Base-by-base conservation (phyloP, 2,329 filamentous ascomycete species). In the Aspergillus brasiliensis region DNA sequence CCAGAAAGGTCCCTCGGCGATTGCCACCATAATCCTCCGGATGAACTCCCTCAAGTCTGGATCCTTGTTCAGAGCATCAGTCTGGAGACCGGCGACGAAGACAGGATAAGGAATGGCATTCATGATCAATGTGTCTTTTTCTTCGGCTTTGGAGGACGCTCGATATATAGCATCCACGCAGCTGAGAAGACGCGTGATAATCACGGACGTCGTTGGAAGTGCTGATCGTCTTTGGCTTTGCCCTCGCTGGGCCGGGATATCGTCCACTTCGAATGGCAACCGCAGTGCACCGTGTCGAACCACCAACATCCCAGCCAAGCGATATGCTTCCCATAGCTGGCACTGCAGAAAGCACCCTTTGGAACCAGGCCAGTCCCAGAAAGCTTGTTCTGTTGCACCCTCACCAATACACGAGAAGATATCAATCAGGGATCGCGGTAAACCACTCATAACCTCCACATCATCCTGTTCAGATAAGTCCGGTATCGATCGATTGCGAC, bases 281-380 rank as follows among this genome's bases (percentile, higher is more conserved):
- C 38, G 38, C 11, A 46, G 56, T 53, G 42, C 57, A n/a, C 57
- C 58, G 58, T 47, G 46, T 11, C 71, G 63, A 7, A 72, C 23
- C 5, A 59, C 56, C 19, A 74, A 23, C 5, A 74, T 69, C 0
- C 69, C 71, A 3, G 71, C 68, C 17, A 72, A 34, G 6, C 63
- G 66, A 59, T 72, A 65, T 2, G 69, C 67, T 58, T 73, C 70
- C 72, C 71, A 73, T 7, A 74, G 47, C 49, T 72, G 71, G 19
- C 60, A 69, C 27, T 71, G 70, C 7, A 68, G 23, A 25, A 73
- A 67, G 44, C 31, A 71, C 2, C 72, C 68, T 3, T 58, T 7
- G 11, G 66, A 62, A 11, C 69, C 70, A 0, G 70, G 58, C 71
- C 72, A 72, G 34, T 71, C 58, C 72, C 70, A 73, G 27, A 74